These are phyloP conservation scores for Tylopilus microsporus DNA, from an alignment of 1,284 basidiomycete genomes.

Conservation along the genomic window DNA sequence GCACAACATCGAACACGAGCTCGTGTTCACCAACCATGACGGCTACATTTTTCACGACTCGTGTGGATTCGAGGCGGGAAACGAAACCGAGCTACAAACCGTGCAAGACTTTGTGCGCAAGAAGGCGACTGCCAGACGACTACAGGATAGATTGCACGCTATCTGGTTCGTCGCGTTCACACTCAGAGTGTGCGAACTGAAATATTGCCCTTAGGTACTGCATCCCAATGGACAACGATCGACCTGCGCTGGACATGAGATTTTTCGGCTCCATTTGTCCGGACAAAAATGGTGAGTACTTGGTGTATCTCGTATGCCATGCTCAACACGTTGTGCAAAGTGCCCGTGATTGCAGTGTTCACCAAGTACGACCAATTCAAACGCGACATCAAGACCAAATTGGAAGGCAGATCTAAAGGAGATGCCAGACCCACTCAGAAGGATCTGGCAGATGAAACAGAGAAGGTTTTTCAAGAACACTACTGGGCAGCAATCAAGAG, in stretches of 20 bases:
- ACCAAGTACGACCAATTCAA: conserved; percentile 11
- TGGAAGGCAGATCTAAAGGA: neutral
- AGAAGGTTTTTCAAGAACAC: neutral
- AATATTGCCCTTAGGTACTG: neutral
- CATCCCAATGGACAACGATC: conserved; percentile 5
- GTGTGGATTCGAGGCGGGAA: conserved; percentile 2
- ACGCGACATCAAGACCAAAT: neutral
- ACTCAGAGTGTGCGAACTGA: neutral
- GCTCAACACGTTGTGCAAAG: neutral
- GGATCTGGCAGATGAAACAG: neutral
- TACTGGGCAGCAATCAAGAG: neutral
- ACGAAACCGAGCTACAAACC: neutral
- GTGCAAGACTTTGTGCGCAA: conserved; percentile 1
- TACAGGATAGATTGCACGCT: conserved; percentile 1
- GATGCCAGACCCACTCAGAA: neutral
- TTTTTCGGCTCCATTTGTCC: conserved; percentile 4
- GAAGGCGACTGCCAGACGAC: neutral
- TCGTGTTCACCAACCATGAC: conserved; percentile 1
- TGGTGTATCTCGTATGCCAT: too few species aligned
- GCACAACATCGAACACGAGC: conserved; percentile 3
- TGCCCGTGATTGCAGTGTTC: conserved; percentile 5
- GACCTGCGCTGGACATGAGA: neutral
- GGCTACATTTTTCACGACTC: conserved; percentile 9
- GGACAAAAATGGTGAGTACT: conserved; percentile 2
- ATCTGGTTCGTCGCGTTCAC: conserved; percentile 1